Base-by-base conservation (phyloP, 2,329 filamentous ascomycete species). In the Fusarium fujikuroi region DNA sequence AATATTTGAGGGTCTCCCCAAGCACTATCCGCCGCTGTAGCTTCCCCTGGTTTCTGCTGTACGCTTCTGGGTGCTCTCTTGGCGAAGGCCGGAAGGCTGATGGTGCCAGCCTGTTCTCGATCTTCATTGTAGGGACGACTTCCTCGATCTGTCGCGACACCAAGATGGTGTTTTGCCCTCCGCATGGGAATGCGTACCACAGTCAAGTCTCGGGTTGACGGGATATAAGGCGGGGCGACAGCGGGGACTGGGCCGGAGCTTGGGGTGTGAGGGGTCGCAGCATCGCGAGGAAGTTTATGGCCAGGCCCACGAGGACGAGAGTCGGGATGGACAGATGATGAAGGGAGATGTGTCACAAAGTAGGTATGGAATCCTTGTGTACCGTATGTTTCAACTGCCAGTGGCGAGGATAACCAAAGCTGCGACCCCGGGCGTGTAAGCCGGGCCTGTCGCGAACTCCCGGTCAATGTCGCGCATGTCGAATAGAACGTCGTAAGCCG, bases 91-190 rank as follows among this genome's bases (percentile, higher is more conserved):
- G 96, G 96, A 60, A 99, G 87, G 78, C 96, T 92, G 70, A 99
- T 93, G 14, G 96, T 97, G 62, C 96, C 96, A 2, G 95, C 96
- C 83, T 98, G 95, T 80, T 95, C 94, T 16, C 94, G 90, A 80
- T 99, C 96, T 83, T 99, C 96, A 81, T 98, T 98, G 81, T 96
- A 94, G 1, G 92, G 90, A 16, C 96, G 90, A 62, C 92, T 94
- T 28, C 96, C 96, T 54, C 96, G 90, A 37, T 92, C 92, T 46
- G 92, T 89, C 18, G 90, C 90, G 30, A 91, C 93, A 32, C 96
- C 96, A 78, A 97, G 98, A 83, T 99, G 96, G 80, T 99, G 96
- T 80, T 98, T 98, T 36, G 96, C 96, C 76, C 93, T 95, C 77
- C 92, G 93, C 70, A 99, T 85, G 9, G 96, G 96, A 79, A 99